Evolutionary conservation across 2,329 filamentous ascomycete species (phyloP), one percentile per base, ranked within the genome.

Genomic region (Trichophyton simii): DNA sequence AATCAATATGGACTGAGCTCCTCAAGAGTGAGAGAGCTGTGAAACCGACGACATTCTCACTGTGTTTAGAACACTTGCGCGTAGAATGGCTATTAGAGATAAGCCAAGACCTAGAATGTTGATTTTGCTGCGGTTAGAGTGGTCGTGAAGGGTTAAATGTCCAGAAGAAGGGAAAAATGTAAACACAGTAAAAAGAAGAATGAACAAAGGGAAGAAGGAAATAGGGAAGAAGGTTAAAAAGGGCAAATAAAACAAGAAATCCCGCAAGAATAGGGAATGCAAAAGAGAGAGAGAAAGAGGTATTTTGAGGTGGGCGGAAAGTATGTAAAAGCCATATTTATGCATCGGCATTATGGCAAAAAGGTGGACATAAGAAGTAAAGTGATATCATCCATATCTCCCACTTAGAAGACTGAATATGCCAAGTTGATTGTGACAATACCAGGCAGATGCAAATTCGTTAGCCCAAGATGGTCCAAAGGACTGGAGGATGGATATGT

Each of bases 181-280:
- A 60, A 64, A 44, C n/a, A 60, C 28, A 52, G 54, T 55, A 54
- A 60, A 42, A 58, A 59, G 8, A 31, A 31, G 58, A 34, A 18
- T 38, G 36, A 31, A 58, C 42, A 60, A 58, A 28, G 64, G 64
- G 61, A 65, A 67, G 52, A 58, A 61, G 58, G 59, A 38, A 31
- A 38, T 44, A 15, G 41, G 7, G n/a, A 20, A 57, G 54, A 46
- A 55, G 50, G 41, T 28, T 38, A 18, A 46, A 28, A 63, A 42
- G 18, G 28, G 1, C 44, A 22, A 61, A 62, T 25, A 61, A 57
- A 55, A 60, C 58, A 41, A 63, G 55, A 62, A 65, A 63, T 59
- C 31, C 46, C 58, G 28, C 44, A 60, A 60, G 55, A 31, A 41
- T 54, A 60, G 41, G 59, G 31, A 55, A 55, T n/a, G 28, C 25